phyloP scores from a whole-genome alignment of 2,329 filamentous ascomycete species.

The Ceratocystis lukuohia region DNA sequence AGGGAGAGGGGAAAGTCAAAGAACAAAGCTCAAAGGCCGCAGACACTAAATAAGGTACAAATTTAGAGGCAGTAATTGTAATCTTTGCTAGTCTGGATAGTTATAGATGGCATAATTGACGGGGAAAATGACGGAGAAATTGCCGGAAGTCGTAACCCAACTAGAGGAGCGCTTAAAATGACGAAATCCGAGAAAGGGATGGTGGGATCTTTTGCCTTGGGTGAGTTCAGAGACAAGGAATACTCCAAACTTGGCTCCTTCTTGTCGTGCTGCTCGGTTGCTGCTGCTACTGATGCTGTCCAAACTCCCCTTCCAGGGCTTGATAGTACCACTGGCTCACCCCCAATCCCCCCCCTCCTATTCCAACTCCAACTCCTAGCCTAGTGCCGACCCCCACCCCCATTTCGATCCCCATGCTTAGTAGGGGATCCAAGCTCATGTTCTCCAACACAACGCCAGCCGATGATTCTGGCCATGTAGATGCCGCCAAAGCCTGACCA shows the following conservation, averaged over 20 bases:
- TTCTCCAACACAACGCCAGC: slow-evolving; percentile 7
- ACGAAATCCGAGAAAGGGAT: slow-evolving; percentile 14
- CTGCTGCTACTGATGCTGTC: not conserved
- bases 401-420: slow-evolving; percentile 7
- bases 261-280: not conserved
- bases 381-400: not conserved
- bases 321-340: slow-evolving; percentile 3
- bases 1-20: not conserved
- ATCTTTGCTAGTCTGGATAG: not conserved
- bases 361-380: not conserved
- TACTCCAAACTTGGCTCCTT: too few species aligned
- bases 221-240: not conserved
- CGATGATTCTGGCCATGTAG: slow-evolving; percentile 1
- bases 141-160: slow-evolving; percentile 20
- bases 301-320: not conserved
- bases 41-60: not conserved
- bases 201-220: slow-evolving; percentile 3
- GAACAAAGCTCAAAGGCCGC: not conserved
- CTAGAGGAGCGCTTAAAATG: slow-evolving; percentile 4
- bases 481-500: not conserved
- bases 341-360: slow-evolving; percentile 4
- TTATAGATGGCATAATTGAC: slow-evolving; percentile 4
- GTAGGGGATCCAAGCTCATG: slow-evolving; percentile 3
- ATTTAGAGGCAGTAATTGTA: not conserved
- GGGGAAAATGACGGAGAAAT: slow-evolving; percentile 23